Percentiles rank a stretch among this genome's conserved stretches.
These are phyloP conservation scores for Polyplosphaeria fusca DNA, from an alignment of 495 filamentous ascomycete species.

Conservation along the genomic window DNA sequence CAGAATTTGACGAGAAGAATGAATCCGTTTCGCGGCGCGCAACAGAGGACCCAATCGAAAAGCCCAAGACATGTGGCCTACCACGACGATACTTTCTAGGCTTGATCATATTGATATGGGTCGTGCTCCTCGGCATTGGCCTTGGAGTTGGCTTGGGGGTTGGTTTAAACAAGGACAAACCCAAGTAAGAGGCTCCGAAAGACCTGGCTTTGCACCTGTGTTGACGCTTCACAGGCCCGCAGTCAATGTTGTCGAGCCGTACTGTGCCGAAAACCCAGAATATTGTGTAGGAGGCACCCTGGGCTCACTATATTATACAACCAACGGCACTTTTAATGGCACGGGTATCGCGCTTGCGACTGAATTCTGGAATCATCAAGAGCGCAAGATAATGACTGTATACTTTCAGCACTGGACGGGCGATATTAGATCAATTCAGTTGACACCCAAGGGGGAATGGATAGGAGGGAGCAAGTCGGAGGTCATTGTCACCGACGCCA, in stretches of 20 bases:
- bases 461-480: slow-evolving; percentile 35
- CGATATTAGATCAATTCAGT: slow-evolving; percentile 37
- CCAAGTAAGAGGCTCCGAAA: not conserved
- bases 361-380: slow-evolving; percentile 34
- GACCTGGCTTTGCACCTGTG: not conserved
- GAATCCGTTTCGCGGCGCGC: not conserved
- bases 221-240: not conserved
- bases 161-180: slow-evolving; percentile 11
- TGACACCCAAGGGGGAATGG: slow-evolving; percentile 33
- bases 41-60: slow-evolving; percentile 1
- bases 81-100: slow-evolving; percentile 1
- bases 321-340: slow-evolving; percentile 41
- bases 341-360: slow-evolving; percentile 42
- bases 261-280: slow-evolving; percentile 16
- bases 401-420: slow-evolving; percentile 42
- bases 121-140: slow-evolving; percentile 5
- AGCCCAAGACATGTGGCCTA: not conserved
- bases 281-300: slow-evolving; percentile 29
- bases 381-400: slow-evolving; percentile 37
- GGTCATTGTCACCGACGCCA: slow-evolving; percentile 40
- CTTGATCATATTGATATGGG: slow-evolving; percentile 1
- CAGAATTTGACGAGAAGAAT: slow-evolving; percentile 3
- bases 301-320: slow-evolving; percentile 28
- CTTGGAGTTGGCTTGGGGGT: slow-evolving; percentile 13
- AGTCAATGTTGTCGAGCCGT: slow-evolving; percentile 2